Evolutionary conservation across 257 asterid genomes (phyloP), one percentile per base, ranked within the genome.

Genomic region (Plantago ovata): DNA sequence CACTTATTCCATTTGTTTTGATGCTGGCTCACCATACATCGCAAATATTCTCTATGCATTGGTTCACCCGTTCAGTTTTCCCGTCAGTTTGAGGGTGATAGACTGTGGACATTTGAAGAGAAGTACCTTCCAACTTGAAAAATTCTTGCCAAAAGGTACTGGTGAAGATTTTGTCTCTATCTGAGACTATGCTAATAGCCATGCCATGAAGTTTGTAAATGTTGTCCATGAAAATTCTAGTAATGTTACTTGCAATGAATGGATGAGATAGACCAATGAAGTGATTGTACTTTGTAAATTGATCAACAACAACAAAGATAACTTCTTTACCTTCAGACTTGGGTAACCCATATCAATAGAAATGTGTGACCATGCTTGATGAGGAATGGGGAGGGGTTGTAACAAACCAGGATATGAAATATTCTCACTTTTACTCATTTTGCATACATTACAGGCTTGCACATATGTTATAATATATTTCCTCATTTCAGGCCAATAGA

Each of bases 331-430:
- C 45, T 2, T 28, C n/a, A n/a, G 63, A 63, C 0, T 8, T 6
- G 0, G 74, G 63, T 2, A 68, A 4, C 0, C 55, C 57, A 68
- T 64, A 40, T 73, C 62, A 58, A 59, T 53, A 0, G 49, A 0
- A 0, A 68, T 21, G 3, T 54, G 13, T 0, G 24, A 7, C 71
- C 62, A 73, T 0, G 23, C 15, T 1, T 16, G 21, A 0, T 15
- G 0, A 0, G 49, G 77, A 0, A 58, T 36, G 0, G 52, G 56
- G 0, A 64, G 7, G 0, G 21, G 54, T 2, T 20, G 33, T 1
- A 70, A 12, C 1, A 36, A 1, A 0, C 67, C 66, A 4, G 47
- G 60, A 10, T 36, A 49, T 0, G 10, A 16, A 0, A 14, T 13
- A 12, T 22, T 15, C 0, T 57, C 60, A 1, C 6, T 8, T 41